phyloP scores from a whole-genome alignment of 2,329 filamentous ascomycete genomes.

The Amphichorda felina region DNA sequence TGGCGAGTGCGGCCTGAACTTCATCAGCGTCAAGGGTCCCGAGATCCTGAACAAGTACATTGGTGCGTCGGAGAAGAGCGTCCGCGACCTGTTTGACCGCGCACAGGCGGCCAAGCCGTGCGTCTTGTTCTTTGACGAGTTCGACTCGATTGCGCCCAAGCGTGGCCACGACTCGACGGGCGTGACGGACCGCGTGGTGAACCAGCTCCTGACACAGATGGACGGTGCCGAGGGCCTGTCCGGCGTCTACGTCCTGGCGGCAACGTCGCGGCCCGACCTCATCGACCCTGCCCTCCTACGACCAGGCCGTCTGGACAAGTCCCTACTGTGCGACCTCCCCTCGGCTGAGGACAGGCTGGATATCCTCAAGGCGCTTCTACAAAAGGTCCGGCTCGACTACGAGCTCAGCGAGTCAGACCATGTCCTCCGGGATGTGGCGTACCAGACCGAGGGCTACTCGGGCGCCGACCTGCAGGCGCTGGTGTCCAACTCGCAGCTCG shows the following conservation, averaged over 20 bases:
- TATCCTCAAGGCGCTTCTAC: constrained; percentile 74
- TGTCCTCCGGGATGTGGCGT: constrained; percentile 61
- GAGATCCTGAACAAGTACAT: constrained; percentile 99
- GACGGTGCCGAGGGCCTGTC: constrained; percentile 91
- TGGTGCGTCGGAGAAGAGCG: constrained; percentile 90
- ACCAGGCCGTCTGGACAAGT: constrained; percentile 89
- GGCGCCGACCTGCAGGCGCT: constrained; percentile 92
- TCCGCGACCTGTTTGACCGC: constrained; percentile 88
- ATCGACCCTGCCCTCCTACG: constrained; percentile 90
- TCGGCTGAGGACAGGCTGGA: constrained; percentile 70
- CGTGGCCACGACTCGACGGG: constrained; percentile 93
- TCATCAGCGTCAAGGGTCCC: constrained; percentile 95
- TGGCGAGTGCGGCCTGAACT: constrained; percentile 93
- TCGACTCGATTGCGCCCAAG: constrained; percentile 95
- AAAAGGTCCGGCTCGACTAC: constrained; percentile 63
- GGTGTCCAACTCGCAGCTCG: constrained; percentile 90
- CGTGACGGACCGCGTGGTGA: constrained; percentile 97
- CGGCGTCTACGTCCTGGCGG: constrained; percentile 92
- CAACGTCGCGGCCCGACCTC: constrained; percentile 83
- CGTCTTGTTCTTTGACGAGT: constrained; percentile 96
- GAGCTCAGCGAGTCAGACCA: constrained; percentile 46
- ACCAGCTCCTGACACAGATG: constrained; percentile 97
- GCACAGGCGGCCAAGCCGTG: constrained; percentile 85
- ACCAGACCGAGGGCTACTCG: constrained; percentile 76
- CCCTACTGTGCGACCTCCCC: constrained; percentile 82